Evolutionary conservation across 2,329 filamentous ascomycete species (phyloP).

Genomic region (Venturia asperata): DNA sequence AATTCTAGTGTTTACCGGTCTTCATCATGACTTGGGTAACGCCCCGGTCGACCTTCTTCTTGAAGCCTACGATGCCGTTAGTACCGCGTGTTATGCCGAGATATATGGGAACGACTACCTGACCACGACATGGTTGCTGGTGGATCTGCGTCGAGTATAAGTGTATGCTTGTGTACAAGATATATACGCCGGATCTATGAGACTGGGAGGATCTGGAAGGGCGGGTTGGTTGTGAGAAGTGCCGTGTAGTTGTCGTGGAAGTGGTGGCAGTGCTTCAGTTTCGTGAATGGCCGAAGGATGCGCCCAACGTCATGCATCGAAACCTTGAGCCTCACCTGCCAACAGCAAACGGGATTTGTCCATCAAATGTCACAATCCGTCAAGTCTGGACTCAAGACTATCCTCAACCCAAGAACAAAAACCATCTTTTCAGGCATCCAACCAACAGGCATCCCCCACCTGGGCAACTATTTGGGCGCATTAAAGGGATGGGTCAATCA

Average conservation of each 20-base stretch:
- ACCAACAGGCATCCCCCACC: constrained; percentile 85
- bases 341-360: constrained; percentile 9
- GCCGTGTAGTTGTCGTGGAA: background rate
- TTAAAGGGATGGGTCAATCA: constrained; percentile 77
- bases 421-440: constrained; percentile 89
- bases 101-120: constrained; percentile 39
- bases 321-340: background rate
- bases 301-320: constrained; percentile 2
- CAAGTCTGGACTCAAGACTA: background rate
- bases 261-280: background rate
- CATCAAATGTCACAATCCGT: background rate
- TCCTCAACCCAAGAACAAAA: background rate
- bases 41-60: constrained; percentile 96
- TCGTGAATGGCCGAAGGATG: constrained; percentile 19
- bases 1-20: constrained; percentile 55
- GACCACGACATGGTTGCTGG: constrained; percentile 44
- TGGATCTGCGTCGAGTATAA: constrained; percentile 14
- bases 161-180: background rate
- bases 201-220: background rate
- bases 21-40: constrained; percentile 99
- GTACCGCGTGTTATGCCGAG: background rate
- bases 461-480: constrained; percentile 93
- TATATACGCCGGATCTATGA: background rate
- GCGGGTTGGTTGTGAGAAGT: background rate
- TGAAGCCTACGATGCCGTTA: constrained; percentile 54